Evolutionary conservation across 768 basidiomycete species (phyloP).

Genomic region (Russula emetica): DNA sequence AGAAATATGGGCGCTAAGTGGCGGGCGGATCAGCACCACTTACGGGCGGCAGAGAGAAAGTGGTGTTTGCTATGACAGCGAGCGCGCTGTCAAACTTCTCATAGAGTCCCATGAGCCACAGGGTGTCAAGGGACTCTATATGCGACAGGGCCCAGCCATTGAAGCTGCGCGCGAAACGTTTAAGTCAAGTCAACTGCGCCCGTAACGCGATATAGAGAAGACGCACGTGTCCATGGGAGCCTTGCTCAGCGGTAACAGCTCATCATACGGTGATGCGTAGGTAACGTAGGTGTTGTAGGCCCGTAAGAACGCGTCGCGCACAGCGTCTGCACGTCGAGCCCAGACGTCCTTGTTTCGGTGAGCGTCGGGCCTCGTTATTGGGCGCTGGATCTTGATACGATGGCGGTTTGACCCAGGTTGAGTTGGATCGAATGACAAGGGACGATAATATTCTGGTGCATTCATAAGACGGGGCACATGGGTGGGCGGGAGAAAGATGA

Average conservation of each 20-base stretch:
- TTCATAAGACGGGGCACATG: background rate
- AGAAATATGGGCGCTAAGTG: too few species aligned
- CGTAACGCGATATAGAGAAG: background rate
- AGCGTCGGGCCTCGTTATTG: background rate
- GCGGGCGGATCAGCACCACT: conserved; percentile 12
- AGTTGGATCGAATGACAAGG: background rate
- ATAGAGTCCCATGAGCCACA: conserved; percentile 73
- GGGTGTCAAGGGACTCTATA: conserved; percentile 81
- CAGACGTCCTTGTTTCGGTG: conserved; percentile 35
- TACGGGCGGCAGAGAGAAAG: conserved; percentile 47
- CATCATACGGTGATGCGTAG: conserved; percentile 59
- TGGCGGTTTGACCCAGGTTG: background rate
- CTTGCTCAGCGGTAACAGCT: conserved; percentile 53
- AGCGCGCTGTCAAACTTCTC: conserved; percentile 67
- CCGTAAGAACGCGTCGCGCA: conserved; percentile 60
- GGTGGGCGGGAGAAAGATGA: background rate
- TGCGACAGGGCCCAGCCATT: conserved; percentile 78
- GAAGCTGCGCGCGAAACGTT: conserved; percentile 43
- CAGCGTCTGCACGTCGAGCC: conserved; percentile 50
- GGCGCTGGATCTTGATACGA: conserved; percentile 8
- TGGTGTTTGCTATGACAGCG: conserved; percentile 45
- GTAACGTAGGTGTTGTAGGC: conserved; percentile 62
- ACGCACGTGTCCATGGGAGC: conserved; percentile 48
- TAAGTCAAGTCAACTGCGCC: background rate
- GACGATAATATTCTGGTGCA: background rate